Evolutionary conservation across 805 yeast species (phyloP).

Genomic region (Saturnispora besseyi): DNA sequence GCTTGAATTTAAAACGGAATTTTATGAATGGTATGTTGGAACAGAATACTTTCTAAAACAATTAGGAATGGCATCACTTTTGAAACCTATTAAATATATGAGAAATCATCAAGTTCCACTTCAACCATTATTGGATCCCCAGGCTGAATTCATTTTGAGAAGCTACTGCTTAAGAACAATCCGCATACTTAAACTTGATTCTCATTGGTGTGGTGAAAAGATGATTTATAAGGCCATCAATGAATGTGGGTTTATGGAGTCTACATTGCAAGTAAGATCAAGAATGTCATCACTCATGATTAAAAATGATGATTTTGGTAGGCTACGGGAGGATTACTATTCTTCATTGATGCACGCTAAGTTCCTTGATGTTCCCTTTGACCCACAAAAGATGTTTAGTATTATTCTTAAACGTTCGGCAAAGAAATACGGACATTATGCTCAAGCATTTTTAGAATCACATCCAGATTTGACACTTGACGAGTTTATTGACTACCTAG

Average conservation of each 20-base stretch:
- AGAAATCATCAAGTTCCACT: background rate
- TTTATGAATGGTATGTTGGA: constrained; percentile 4
- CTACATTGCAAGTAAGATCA: background rate
- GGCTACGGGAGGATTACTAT: constrained; percentile 2
- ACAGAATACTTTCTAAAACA: background rate
- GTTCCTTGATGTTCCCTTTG: background rate
- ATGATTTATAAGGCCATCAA: constrained; percentile 2
- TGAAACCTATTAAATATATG: background rate
- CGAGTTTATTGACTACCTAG: constrained; percentile 1
- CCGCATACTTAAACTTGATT: background rate
- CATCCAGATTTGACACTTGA: constrained; percentile 2
- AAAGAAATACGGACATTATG: background rate
- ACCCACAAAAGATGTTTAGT: background rate
- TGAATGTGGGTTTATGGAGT: background rate
- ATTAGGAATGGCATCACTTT: background rate
- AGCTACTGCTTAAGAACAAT: constrained; percentile 1
- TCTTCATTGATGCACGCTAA: background rate
- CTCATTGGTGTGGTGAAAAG: background rate
- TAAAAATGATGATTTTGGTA: constrained; percentile 1
- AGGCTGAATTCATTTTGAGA: background rate
- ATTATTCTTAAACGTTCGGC: constrained; percentile 4
- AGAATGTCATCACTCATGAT: background rate
- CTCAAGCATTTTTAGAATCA: background rate
- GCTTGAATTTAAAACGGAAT: background rate
- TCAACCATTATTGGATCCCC: background rate